A percentile compares a stretch with the other conserved stretches of the same genome.
Conservation (phyloP, 2,329 filamentous ascomycete species). For the Aaosphaeria pasadenensis region DNA sequence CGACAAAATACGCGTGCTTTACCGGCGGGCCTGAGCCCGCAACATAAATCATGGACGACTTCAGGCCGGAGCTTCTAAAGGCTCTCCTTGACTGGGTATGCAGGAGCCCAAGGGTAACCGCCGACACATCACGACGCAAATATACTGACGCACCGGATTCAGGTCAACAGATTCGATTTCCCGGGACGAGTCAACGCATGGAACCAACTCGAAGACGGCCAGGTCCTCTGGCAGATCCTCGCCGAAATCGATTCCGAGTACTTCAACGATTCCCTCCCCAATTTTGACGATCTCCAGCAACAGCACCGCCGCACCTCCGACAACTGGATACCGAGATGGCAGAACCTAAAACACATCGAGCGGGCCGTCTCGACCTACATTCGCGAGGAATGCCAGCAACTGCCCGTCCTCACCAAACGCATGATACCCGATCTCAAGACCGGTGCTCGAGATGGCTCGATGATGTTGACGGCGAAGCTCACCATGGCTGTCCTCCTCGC, state of each 20-base stretch:
- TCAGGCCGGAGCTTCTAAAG: constrained; percentile 38
- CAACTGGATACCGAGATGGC: constrained; percentile 52
- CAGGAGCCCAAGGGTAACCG: neutral
- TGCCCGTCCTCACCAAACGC: constrained; percentile 37
- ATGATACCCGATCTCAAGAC: constrained; percentile 48
- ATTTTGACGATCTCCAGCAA: constrained; percentile 32
- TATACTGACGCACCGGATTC: neutral
- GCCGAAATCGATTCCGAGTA: constrained; percentile 47
- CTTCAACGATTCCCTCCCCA: constrained; percentile 48
- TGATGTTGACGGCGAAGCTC: constrained; percentile 40
- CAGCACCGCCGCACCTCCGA: constrained; percentile 40
- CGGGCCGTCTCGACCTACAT: constrained; percentile 49
- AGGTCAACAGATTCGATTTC: constrained; percentile 46
- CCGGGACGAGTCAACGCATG: constrained; percentile 35
- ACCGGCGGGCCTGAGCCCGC: constrained; percentile 17
- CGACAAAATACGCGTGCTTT: constrained; percentile 9
- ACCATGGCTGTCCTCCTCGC: constrained; percentile 50
- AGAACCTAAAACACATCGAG: constrained; percentile 52
- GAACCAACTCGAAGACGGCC: constrained; percentile 46
- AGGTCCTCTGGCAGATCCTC: constrained; percentile 48
- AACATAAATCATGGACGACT: constrained; percentile 32
- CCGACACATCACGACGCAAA: neutral
- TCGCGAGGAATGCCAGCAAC: constrained; percentile 43
- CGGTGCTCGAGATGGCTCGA: constrained; percentile 44
- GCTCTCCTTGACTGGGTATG: constrained; percentile 39